A percentile compares a stretch with the other conserved stretches of the same genome.
Conservation (phyloP, 192 early-diverging fungal genomes). For the Coemansia sp. region DNA sequence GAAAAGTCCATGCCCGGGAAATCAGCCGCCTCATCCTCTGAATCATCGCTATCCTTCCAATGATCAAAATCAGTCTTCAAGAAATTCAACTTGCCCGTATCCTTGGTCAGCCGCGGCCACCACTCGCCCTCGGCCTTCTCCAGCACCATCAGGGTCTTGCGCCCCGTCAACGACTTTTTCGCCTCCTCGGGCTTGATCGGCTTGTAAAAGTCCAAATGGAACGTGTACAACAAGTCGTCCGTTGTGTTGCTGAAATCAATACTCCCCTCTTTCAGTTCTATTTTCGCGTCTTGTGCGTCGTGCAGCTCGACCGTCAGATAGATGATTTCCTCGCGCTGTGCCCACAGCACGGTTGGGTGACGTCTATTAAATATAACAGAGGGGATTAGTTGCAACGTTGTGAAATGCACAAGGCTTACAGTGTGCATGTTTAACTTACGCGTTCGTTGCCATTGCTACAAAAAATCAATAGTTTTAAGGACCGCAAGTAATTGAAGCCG, state of each 20-base stretch:
- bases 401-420: not conserved
- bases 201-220: slow-evolving; percentile 72
- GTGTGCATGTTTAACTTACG: not conserved
- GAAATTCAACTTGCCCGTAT: slow-evolving; percentile 62
- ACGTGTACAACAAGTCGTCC: slow-evolving; percentile 66
- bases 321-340: slow-evolving; percentile 77
- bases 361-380: slow-evolving; percentile 21
- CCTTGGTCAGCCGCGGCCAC: slow-evolving; percentile 86
- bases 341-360: slow-evolving; percentile 82
- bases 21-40: slow-evolving; percentile 64
- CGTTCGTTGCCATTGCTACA: not conserved
- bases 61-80: slow-evolving; percentile 88
- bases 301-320: slow-evolving; percentile 79
- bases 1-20: slow-evolving; percentile 66
- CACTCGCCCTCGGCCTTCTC: slow-evolving; percentile 72
- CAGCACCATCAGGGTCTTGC: slow-evolving; percentile 67
- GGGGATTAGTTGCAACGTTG: not conserved
- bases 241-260: slow-evolving; percentile 65
- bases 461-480: not conserved
- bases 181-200: slow-evolving; percentile 72
- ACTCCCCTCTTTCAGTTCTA: slow-evolving; percentile 22
- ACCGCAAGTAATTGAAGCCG: not conserved
- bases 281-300: slow-evolving; percentile 60
- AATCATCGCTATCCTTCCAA: slow-evolving; percentile 95
- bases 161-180: slow-evolving; percentile 64